phyloP scores from a whole-genome alignment of 176 grass and related monocot genomes.

The Urochloa ruziziensis region DNA sequence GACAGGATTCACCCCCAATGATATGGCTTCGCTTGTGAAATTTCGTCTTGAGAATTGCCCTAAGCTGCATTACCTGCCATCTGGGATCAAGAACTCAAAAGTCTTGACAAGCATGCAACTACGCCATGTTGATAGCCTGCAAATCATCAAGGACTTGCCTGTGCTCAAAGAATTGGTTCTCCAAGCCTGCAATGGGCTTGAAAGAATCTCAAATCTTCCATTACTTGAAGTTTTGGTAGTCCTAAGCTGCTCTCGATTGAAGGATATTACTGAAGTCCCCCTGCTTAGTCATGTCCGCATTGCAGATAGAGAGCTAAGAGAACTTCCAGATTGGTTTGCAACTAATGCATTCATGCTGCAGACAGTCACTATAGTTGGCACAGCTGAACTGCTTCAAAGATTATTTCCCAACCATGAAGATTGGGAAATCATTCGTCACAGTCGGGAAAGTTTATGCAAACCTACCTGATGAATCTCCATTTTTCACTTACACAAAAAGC shows the following conservation, averaged over 20 bases:
- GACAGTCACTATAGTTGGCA: slow-evolving; percentile 40
- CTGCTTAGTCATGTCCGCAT: slow-evolving; percentile 34
- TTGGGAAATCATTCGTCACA: slow-evolving; percentile 43
- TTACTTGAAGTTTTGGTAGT: slow-evolving; percentile 43
- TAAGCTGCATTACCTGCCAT: slow-evolving; percentile 44
- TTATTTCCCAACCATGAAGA: slow-evolving; percentile 39
- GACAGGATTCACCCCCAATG: slow-evolving; percentile 31
- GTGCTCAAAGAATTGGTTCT: slow-evolving; percentile 46
- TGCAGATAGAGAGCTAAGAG: slow-evolving; percentile 28
- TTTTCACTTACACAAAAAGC: slow-evolving; percentile 55
- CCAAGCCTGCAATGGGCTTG: slow-evolving; percentile 27
- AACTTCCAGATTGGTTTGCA: slow-evolving; percentile 39
- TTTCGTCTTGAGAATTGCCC: slow-evolving; percentile 53
- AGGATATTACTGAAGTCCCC: slow-evolving; percentile 19
- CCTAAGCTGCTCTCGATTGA: slow-evolving; percentile 29
- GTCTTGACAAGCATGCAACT: slow-evolving; percentile 39
- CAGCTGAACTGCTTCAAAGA: slow-evolving; percentile 43
- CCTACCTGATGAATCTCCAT: slow-evolving; percentile 38
- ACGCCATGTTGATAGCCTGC: slow-evolving; percentile 28
- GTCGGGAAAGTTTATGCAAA: slow-evolving; percentile 50
- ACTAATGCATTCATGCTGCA: slow-evolving; percentile 23
- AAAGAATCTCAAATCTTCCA: slow-evolving; percentile 43
- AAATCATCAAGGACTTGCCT: slow-evolving; percentile 46
- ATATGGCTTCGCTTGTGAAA: slow-evolving; percentile 48
- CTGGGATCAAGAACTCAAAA: slow-evolving; percentile 44